phyloP scores from a whole-genome alignment of 208 protist genomes.

The Wallacemonas sp. region DNA sequence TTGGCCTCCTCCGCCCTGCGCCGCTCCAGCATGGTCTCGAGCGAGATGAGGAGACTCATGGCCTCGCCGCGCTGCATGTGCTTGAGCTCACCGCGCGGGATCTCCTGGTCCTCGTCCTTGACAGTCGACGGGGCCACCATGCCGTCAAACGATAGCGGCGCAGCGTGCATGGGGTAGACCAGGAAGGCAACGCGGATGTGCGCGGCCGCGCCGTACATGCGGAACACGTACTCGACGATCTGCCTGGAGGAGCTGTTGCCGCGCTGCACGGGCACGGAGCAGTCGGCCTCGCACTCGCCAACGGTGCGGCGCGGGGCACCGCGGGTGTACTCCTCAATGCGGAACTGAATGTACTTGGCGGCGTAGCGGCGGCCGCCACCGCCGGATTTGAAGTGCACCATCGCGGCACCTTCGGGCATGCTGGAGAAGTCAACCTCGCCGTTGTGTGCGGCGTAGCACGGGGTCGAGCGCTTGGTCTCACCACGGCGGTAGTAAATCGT shows the following conservation, averaged over 20 bases:
- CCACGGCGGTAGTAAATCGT: slow-evolving; percentile 78
- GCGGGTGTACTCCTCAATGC: slow-evolving; percentile 80
- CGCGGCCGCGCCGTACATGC: slow-evolving; percentile 61
- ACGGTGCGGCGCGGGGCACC: slow-evolving; percentile 64
- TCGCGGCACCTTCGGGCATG: slow-evolving; percentile 81
- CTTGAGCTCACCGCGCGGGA: slow-evolving; percentile 39
- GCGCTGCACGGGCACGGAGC: slow-evolving; percentile 43
- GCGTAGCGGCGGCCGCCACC: slow-evolving; percentile 47
- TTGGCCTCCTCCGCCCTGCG: slow-evolving; percentile 33
- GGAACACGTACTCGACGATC: slow-evolving; percentile 38
- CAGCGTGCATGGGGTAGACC: slow-evolving; percentile 58
- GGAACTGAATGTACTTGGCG: slow-evolving; percentile 81
- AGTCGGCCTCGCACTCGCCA: slow-evolving; percentile 74
- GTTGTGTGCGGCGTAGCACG: slow-evolving; percentile 63
- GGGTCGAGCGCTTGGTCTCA: slow-evolving; percentile 67
- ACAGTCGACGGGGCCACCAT: slow-evolving; percentile 31
- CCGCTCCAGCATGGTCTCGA: slow-evolving; percentile 82
- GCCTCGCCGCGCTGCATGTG: slow-evolving; percentile 67
- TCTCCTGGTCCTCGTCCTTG: slow-evolving; percentile 19
- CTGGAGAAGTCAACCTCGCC: slow-evolving; percentile 71
- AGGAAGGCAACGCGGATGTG: slow-evolving; percentile 73
- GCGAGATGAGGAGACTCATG: slow-evolving; percentile 78
- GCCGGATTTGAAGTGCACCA: slow-evolving; percentile 81
- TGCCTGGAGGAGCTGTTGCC: slow-evolving; percentile 15
- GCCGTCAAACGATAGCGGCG: slow-evolving; percentile 62